Evolutionary conservation across 441 rosid genomes (phyloP).

Genomic region (Codiaeum variegatum): DNA sequence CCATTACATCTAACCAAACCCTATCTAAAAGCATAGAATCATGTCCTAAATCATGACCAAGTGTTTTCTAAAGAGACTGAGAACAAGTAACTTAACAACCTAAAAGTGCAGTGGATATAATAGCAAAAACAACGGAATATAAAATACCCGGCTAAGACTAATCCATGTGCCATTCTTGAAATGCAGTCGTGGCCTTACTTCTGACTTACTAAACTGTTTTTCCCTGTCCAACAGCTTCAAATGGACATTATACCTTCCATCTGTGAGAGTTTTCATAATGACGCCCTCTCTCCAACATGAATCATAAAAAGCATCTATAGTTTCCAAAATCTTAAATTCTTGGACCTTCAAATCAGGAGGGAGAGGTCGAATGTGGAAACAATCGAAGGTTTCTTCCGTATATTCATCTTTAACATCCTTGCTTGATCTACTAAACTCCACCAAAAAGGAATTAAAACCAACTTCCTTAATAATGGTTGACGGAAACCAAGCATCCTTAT

Average conservation of each 20-base stretch:
- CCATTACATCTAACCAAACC: too few species aligned
- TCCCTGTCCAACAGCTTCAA: slow-evolving; percentile 31
- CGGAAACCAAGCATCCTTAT: slow-evolving; percentile 41
- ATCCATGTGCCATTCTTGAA: slow-evolving; percentile 43
- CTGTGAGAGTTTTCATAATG: slow-evolving; percentile 30
- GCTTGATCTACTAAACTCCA: slow-evolving; percentile 27
- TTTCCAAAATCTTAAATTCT: slow-evolving; percentile 39
- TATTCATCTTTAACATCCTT: slow-evolving; percentile 23
- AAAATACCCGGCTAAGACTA: slow-evolving; percentile 32
- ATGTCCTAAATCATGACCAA: neutral
- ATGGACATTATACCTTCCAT: slow-evolving; percentile 29
- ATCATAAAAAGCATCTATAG: slow-evolving; percentile 34
- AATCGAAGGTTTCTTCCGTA: slow-evolving; percentile 26
- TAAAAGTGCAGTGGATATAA: neutral
- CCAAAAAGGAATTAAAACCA: slow-evolving; percentile 33
- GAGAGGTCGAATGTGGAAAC: slow-evolving; percentile 36
- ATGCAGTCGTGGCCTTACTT: slow-evolving; percentile 43
- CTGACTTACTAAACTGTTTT: slow-evolving; percentile 25
- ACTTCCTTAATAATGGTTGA: slow-evolving; percentile 41
- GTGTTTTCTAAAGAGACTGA: neutral
- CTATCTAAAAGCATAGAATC: neutral
- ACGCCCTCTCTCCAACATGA: slow-evolving; percentile 43
- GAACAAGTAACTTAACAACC: neutral
- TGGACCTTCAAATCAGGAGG: slow-evolving; percentile 33
- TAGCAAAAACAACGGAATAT: neutral